Conservation (phyloP, 2,329 filamentous ascomycete genomes). For the Blumeriella jaapii region DNA sequence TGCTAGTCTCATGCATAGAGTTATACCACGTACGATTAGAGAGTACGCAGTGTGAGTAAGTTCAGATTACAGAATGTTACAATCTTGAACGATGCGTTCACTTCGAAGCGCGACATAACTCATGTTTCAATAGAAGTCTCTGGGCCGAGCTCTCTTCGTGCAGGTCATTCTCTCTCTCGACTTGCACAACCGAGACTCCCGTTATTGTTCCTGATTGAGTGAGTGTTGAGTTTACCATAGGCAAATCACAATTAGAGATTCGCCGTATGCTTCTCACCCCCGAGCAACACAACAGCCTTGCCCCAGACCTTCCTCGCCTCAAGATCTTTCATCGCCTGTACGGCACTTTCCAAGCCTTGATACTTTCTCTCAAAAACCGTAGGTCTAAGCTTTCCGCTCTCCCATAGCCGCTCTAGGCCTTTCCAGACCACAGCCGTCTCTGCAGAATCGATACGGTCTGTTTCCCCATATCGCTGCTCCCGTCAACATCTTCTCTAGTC, state of each 20-base stretch:
- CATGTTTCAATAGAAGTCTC: too few species aligned
- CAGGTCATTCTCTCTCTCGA: too few species aligned
- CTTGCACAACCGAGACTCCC: too few species aligned
- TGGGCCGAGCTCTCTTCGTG: too few species aligned
- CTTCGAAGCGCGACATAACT: too few species aligned
- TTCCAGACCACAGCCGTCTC: conserved; percentile 39
- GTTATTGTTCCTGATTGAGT: too few species aligned
- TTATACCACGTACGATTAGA: too few species aligned
- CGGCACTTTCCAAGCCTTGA: conserved; percentile 37
- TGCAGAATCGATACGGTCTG: conserved; percentile 36
- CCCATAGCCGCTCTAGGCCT: conserved; percentile 37
- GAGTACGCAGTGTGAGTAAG: too few species aligned
- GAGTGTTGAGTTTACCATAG: neutral
- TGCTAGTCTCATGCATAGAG: too few species aligned
- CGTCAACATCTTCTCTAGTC: neutral
- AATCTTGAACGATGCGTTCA: too few species aligned
- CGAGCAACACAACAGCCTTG: conserved; percentile 41
- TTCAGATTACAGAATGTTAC: too few species aligned
- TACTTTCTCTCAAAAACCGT: conserved; percentile 39
- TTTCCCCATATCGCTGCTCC: conserved; percentile 43
- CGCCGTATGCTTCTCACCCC: conserved; percentile 3
- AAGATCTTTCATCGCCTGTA: conserved; percentile 39
- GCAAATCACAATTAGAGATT: too few species aligned
- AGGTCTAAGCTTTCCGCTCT: conserved; percentile 36
- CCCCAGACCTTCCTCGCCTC: conserved; percentile 39